A percentile compares a stretch with the other conserved stretches of the same genome.
Evolutionary conservation across 2,329 filamentous ascomycete genomes (phyloP).

Genomic region (Diaporthe ilicicola): DNA sequence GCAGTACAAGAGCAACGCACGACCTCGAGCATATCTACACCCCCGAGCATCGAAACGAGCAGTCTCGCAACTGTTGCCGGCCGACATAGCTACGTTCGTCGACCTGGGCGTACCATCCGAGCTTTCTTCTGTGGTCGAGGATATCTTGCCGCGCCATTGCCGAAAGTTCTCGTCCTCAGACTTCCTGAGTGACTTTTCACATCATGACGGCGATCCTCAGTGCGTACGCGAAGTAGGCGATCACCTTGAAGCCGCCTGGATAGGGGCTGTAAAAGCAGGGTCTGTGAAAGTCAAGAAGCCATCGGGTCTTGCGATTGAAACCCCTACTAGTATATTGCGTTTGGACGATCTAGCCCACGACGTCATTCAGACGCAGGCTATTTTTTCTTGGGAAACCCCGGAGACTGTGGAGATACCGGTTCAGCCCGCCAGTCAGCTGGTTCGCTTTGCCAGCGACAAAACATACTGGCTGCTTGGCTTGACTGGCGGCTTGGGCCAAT

Average conservation of each 20-base stretch:
- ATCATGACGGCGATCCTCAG: neutral
- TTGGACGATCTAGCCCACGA: neutral
- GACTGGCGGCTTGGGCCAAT: constrained; percentile 13
- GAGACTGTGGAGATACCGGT: neutral
- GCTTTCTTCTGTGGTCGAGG: neutral
- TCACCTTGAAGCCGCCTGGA: neutral
- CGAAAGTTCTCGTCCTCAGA: neutral
- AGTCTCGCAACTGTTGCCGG: neutral
- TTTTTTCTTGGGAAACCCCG: neutral
- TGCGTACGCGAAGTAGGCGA: neutral
- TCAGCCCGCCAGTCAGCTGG: neutral
- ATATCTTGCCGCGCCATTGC: neutral
- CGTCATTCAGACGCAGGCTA: neutral
- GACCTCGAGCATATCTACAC: neutral
- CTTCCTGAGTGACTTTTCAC: neutral
- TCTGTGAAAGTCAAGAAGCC: neutral
- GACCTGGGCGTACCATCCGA: neutral
- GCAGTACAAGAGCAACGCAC: neutral
- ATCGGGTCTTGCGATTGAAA: neutral
- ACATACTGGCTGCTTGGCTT: constrained; percentile 37
- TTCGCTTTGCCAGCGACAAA: neutral
- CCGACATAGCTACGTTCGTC: neutral
- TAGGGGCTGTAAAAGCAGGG: neutral
- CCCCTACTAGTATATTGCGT: neutral
- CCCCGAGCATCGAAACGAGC: neutral